Evolutionary conservation across 2,329 filamentous ascomycete genomes (phyloP).

Genomic region (Monosporascus cannonballus): DNA sequence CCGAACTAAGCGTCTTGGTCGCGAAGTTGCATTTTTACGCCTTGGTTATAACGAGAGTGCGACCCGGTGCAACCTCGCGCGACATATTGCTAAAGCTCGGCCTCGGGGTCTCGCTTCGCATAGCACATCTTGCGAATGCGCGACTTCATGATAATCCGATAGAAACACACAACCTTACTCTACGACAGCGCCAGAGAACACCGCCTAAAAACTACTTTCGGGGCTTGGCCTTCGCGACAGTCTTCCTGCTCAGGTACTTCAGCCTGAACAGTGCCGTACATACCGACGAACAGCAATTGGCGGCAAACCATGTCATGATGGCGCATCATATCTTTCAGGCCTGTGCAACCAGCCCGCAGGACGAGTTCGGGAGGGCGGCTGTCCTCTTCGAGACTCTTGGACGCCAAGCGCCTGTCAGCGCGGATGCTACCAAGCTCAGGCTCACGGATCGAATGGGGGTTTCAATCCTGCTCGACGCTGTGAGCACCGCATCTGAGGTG

Average conservation of each 20-base stretch:
- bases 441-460: slow-evolving; percentile 19
- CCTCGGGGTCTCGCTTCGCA: slow-evolving; percentile 20
- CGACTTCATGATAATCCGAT: slow-evolving; percentile 10
- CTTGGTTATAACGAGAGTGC: slow-evolving; percentile 18
- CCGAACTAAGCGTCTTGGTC: slow-evolving; percentile 18
- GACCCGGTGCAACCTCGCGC: slow-evolving; percentile 10
- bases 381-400: slow-evolving; percentile 21
- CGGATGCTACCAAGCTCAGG: slow-evolving; percentile 10
- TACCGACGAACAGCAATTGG: slow-evolving; percentile 22
- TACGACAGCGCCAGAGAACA: slow-evolving; percentile 10
- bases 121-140: slow-evolving; percentile 20
- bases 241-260: slow-evolving; percentile 26
- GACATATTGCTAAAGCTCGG: slow-evolving; percentile 21
- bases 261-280: slow-evolving; percentile 16
- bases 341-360: slow-evolving; percentile 10
- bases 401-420: slow-evolving; percentile 13
- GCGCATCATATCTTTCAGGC: slow-evolving; percentile 22
- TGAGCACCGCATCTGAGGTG: slow-evolving; percentile 11
- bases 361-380: slow-evolving; percentile 20
- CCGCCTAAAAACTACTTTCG: slow-evolving; percentile 22
- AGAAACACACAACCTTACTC: slow-evolving; percentile 6
- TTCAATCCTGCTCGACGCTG: slow-evolving; percentile 18
- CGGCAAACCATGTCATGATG: slow-evolving; percentile 22
- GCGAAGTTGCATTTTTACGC: slow-evolving; percentile 24
- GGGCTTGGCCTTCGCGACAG: slow-evolving; percentile 23